phyloP scores from a whole-genome alignment of 306 rosid species.

The Chamaecrista fasciculata region DNA sequence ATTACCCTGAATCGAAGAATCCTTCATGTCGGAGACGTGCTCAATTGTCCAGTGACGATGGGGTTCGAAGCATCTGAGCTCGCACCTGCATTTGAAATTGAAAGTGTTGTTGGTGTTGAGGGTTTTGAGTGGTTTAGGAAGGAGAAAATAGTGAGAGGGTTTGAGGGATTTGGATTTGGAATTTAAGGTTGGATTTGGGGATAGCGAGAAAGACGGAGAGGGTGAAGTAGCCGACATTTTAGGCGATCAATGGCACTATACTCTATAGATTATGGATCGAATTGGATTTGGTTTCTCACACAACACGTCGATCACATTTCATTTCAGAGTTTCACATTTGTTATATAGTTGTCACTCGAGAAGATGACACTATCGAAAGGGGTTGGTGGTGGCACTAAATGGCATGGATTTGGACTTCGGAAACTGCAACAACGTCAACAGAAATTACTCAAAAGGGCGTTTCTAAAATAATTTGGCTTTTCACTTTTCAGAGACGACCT shows the following conservation, averaged over 20 bases:
- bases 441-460: too few species aligned
- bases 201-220: constrained; percentile 31
- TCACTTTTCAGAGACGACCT: neutral
- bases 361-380: too few species aligned
- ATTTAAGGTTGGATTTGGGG: constrained; percentile 26
- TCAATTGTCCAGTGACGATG: constrained; percentile 47
- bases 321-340: too few species aligned
- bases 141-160: constrained; percentile 27
- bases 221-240: constrained; percentile 67
- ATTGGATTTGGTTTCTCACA: too few species aligned
- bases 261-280: too few species aligned
- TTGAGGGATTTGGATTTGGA: constrained; percentile 16
- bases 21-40: constrained; percentile 39
- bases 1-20: constrained; percentile 31
- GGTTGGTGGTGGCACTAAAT: too few species aligned
- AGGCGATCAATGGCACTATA: constrained; percentile 36
- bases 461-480: too few species aligned
- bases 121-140: constrained; percentile 20
- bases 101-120: too few species aligned
- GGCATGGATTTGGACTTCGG: too few species aligned
- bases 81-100: constrained; percentile 40
- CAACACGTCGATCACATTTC: neutral
- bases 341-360: too few species aligned
- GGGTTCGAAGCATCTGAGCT: constrained; percentile 60
- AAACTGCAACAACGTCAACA: too few species aligned